Conservation (phyloP, 2,329 filamentous ascomycete species). For the Talaromyces piceae region DNA sequence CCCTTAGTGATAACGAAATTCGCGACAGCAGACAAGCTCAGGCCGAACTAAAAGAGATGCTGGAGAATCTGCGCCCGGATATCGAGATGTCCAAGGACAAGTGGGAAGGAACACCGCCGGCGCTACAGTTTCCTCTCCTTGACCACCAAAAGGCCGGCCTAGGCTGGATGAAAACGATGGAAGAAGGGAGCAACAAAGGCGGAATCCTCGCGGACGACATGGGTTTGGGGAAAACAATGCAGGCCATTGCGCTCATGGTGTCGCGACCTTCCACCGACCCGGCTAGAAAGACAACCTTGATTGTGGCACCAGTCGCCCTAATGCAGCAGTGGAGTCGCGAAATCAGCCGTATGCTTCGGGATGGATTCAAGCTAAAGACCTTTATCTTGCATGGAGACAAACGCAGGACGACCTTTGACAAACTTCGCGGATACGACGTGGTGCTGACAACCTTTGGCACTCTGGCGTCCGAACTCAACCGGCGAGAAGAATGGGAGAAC, state of each 20-base stretch:
- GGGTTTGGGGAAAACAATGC: slow-evolving; percentile 79
- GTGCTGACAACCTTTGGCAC: slow-evolving; percentile 75
- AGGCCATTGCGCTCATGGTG: slow-evolving; percentile 70
- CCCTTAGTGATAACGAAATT: slow-evolving; percentile 16
- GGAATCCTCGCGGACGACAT: slow-evolving; percentile 75
- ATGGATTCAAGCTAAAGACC: slow-evolving; percentile 53
- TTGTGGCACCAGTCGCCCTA: slow-evolving; percentile 71
- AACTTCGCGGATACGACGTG: slow-evolving; percentile 61
- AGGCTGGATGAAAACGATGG: slow-evolving; percentile 68
- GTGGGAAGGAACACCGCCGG: slow-evolving; percentile 61
- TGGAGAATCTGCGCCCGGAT: slow-evolving; percentile 68
- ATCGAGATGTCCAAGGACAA: slow-evolving; percentile 55
- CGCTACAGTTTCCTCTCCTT: slow-evolving; percentile 62
- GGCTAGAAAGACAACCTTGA: slow-evolving; percentile 66
- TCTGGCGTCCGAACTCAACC: slow-evolving; percentile 59
- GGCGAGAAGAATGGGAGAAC: slow-evolving; percentile 46
- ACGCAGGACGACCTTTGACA: slow-evolving; percentile 48
- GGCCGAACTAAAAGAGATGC: slow-evolving; percentile 62
- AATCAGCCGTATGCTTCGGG: slow-evolving; percentile 61
- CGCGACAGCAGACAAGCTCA: slow-evolving; percentile 46
- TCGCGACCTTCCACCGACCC: slow-evolving; percentile 54
- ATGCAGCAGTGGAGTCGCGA: slow-evolving; percentile 81
- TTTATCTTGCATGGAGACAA: slow-evolving; percentile 63
- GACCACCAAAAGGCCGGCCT: slow-evolving; percentile 74
- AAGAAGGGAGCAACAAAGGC: slow-evolving; percentile 63